A percentile compares a stretch with the other conserved stretches of the same genome.
These are phyloP conservation scores for Gracilaria domingensis DNA, from an alignment of 23 red algal genomes.

Conservation along the genomic window DNA sequence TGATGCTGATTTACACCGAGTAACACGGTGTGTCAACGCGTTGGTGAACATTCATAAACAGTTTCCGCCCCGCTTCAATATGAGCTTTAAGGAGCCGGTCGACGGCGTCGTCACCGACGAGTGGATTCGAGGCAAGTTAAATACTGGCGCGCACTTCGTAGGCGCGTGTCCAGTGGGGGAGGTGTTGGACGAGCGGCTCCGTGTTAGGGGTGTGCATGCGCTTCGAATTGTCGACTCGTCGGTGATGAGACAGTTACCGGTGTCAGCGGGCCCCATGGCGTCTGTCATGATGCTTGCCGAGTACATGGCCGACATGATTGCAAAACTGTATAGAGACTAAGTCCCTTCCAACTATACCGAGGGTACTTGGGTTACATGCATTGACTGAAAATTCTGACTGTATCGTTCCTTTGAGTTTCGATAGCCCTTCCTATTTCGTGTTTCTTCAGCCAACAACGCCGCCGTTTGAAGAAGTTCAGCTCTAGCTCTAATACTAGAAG, in stretches of 20 bases:
- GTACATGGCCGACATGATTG: conserved; percentile 31
- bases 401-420: too few species aligned
- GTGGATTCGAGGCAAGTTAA: conserved; percentile 12
- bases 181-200: conserved; percentile 29
- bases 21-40: neutral
- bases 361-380: too few species aligned
- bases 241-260: conserved; percentile 38
- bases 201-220: conserved; percentile 50
- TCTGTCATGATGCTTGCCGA: conserved; percentile 58
- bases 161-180: conserved; percentile 45
- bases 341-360: neutral
- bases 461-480: too few species aligned
- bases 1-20: neutral
- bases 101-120: conserved; percentile 19
- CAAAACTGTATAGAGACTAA: neutral
- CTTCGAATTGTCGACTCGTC: conserved; percentile 73
- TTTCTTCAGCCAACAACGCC: too few species aligned
- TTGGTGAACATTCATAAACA: conserved; percentile 18
- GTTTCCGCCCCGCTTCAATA: conserved; percentile 27
- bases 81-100: conserved; percentile 20
- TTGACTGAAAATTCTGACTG: too few species aligned
- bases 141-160: conserved; percentile 42
- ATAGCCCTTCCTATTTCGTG: too few species aligned
- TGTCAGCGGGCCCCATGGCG: conserved; percentile 66
- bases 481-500: too few species aligned